Evolutionary conservation across 139 green algal species (phyloP), one percentile per base, ranked within the genome.

Genomic region (Parachlorella kessleri): DNA sequence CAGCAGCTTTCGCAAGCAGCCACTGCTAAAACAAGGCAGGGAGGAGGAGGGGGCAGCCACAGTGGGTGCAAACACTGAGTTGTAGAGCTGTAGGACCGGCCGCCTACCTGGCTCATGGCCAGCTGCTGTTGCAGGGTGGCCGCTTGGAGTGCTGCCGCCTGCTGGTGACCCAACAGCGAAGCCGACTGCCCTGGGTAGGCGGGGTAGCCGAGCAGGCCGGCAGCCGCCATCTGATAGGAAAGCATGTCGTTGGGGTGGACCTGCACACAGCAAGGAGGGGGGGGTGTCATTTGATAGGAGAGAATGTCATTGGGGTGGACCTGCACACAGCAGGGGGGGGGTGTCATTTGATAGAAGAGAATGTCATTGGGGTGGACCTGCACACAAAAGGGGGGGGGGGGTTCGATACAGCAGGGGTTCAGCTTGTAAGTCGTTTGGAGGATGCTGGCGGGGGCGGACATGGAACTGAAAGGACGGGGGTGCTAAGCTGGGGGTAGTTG

Each of bases 191-290:
- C 67, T 32, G 33, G 65, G 39, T 64, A 79, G 38, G 74, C 74
- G n/a, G n/a, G n/a, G n/a, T n/a, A n/a, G n/a, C n/a, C 39, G 63
- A 48, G 74, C 59, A 79, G 63, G 39, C 74, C 42, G 30, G 63
- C 66, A 23, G 63, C 74, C 63, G 48, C 10, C 48, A 59, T 18
- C 48, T 59, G 48, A 10, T 10, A 10, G 48, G n/a, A n/a, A n/a
- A n/a, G n/a, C n/a, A n/a, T n/a, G n/a, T n/a, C n/a, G n/a, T n/a
- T 10, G 48, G 48, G 48, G 48, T 59, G 48, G 48, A 18, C 48
- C 48, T 10, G 48, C 10, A 18, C 48, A 18, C 48, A 18, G 48
- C 48, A 59, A 59, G 48, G 48, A 10, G 48, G 48, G 48, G 48
- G 48, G 10, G 48, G 18, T 10, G 48, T 28, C 48, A 59, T 18